Evolutionary conservation across 305 asterid species (phyloP), one percentile per base, ranked within the genome.

Genomic region (Nicotiana rustica): DNA sequence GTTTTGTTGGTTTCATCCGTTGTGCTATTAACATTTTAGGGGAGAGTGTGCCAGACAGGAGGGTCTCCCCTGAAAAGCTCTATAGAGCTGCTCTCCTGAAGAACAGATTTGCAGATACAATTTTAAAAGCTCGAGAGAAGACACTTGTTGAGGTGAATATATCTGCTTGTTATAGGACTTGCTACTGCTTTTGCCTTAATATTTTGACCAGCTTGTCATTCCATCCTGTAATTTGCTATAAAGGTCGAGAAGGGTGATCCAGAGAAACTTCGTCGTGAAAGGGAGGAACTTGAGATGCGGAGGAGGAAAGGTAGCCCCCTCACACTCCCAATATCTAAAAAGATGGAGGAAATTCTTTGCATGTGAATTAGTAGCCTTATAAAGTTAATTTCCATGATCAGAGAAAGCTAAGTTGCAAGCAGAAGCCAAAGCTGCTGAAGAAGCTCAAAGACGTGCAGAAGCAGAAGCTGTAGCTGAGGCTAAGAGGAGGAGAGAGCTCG

Each of bases 391-490:
- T 52, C 17, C 49, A 10, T 78, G 38, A 85, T 49, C 98, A 96
- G 98, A 95, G 88, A 96, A 89, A 89, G 98, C 98, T 82, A 90
- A 97, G 88, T 84, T 94, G 88, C 97, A 91, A 86, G 98, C 96
- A 77, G 98, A 94, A 89, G 98, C 98, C 9, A 92, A 86, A 91
- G 98, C 98, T 83, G 99, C 99, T 52, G 99, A 94, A 90, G 98
- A 91, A 83, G 98, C 98, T 81, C 91, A 90, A 85, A 92, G 85
- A 87, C 92, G 67, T 77, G 98, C 95, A 44, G 98, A 93, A 89
- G 96, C 88, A 64, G 98, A 90, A 85, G 99, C 97, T 31, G 98
- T 93, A 57, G 94, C 91, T 57, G 97, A 94, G 87, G 92, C 83
- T 4, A 95, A 87, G 85, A 90, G 90, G 91, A 88, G 87, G 85